phyloP scores from a whole-genome alignment of 805 yeast genomes.

The Debaryomyces castellii region DNA sequence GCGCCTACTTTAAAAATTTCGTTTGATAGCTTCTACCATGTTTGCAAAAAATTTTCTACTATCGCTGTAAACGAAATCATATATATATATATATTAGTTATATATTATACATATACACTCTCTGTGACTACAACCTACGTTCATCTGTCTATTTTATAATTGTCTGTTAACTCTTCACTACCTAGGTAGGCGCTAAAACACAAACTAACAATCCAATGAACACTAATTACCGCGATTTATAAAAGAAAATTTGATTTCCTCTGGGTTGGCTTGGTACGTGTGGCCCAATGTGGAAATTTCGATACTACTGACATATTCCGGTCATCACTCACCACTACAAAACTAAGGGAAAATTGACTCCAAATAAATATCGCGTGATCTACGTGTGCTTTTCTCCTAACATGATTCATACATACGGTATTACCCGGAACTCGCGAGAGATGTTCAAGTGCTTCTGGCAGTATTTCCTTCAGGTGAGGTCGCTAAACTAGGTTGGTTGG shows the following conservation, averaged over 20 bases:
- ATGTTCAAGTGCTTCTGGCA: neutral
- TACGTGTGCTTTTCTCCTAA: neutral
- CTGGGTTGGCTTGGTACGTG: neutral
- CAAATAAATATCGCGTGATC: neutral
- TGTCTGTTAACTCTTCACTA: too few species aligned
- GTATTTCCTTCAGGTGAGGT: too few species aligned
- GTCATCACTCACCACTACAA: neutral
- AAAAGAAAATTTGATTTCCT: neutral
- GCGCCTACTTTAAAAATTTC: constrained; percentile 7
- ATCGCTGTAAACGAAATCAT: too few species aligned
- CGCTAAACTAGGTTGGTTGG: too few species aligned
- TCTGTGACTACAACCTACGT: neutral
- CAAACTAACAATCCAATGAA: neutral
- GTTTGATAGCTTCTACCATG: constrained; percentile 1
- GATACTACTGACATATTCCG: neutral
- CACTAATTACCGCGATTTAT: neutral
- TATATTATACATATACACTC: neutral
- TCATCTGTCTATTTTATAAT: neutral
- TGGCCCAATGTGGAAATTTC: neutral
- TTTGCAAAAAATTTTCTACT: neutral
- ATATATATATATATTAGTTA: neutral
- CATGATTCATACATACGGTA: neutral
- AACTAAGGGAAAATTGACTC: neutral
- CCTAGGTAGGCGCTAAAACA: neutral
- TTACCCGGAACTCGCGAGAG: neutral